phyloP scores from a whole-genome alignment of 2,329 filamentous ascomycete species.

The Hypoxylon sp. region DNA sequence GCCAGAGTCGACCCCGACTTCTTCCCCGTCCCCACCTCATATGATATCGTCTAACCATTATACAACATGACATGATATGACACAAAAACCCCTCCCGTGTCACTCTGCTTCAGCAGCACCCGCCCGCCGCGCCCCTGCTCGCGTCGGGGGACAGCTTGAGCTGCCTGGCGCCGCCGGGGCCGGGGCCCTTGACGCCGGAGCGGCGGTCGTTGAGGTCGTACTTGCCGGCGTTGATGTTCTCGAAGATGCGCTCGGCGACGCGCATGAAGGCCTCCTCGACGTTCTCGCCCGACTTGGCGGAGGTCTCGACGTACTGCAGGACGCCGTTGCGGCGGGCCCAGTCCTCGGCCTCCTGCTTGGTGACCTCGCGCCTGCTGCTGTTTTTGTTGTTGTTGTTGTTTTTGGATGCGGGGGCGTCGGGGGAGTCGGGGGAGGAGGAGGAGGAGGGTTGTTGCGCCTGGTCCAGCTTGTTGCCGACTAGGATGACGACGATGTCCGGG shows the following conservation, averaged over 20 bases:
- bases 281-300: slow-evolving; percentile 92
- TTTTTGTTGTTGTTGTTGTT: too few species aligned
- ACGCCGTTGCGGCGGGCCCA: slow-evolving; percentile 91
- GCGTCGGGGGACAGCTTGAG: slow-evolving; percentile 61
- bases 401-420: slow-evolving; percentile 58
- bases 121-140: slow-evolving; percentile 57
- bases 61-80: background rate
- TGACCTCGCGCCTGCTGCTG: slow-evolving; percentile 86
- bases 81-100: background rate
- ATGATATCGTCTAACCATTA: slow-evolving; percentile 1
- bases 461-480: slow-evolving; percentile 97
- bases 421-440: slow-evolving; percentile 52
- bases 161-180: slow-evolving; percentile 61
- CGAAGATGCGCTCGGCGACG: slow-evolving; percentile 94
- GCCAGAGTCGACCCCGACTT: background rate
- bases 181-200: slow-evolving; percentile 86
- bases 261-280: slow-evolving; percentile 94
- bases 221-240: slow-evolving; percentile 94
- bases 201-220: slow-evolving; percentile 95
- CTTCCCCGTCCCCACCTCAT: background rate
- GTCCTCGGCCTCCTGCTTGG: slow-evolving; percentile 83
- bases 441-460: slow-evolving; percentile 74
- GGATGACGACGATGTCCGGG: slow-evolving; percentile 91
- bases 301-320: slow-evolving; percentile 94
- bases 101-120: slow-evolving; percentile 61